Conservation (phyloP, 2,329 filamentous ascomycete genomes). For the Calonectria naviculata region DNA sequence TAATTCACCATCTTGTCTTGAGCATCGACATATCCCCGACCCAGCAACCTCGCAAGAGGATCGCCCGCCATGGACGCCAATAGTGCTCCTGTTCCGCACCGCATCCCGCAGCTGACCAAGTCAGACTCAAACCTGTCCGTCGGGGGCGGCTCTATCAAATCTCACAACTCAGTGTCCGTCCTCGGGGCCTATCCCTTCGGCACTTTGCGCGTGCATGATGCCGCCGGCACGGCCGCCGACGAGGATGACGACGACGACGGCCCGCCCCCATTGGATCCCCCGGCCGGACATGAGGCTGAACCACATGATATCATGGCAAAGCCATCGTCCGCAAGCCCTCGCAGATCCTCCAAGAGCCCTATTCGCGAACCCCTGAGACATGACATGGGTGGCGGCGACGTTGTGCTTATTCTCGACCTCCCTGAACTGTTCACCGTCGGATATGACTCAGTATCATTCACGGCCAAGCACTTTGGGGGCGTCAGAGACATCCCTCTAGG, state of each 20-base stretch:
- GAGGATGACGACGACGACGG: constrained; percentile 38
- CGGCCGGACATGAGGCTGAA: not conserved
- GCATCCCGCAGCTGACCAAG: constrained; percentile 45
- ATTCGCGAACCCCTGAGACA: constrained; percentile 36
- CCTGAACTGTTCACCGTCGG: constrained; percentile 64
- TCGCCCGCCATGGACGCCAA: constrained; percentile 38
- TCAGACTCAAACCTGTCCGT: constrained; percentile 46
- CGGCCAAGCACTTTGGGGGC: constrained; percentile 60
- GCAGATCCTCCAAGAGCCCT: constrained; percentile 16
- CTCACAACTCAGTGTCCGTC: constrained; percentile 50
- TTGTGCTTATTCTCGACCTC: constrained; percentile 63
- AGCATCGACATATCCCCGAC: not conserved
- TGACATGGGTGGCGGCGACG: constrained; percentile 56
- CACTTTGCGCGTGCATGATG: constrained; percentile 52
- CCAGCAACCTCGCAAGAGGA: not conserved
- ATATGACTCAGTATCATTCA: constrained; percentile 63
- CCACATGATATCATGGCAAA: not conserved
- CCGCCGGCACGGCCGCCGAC: constrained; percentile 20
- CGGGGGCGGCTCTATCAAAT: constrained; percentile 44
- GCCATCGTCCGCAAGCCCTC: not conserved
- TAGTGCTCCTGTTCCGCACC: constrained; percentile 20
- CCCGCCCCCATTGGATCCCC: constrained; percentile 46
- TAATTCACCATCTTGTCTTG: not conserved
- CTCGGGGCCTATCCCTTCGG: constrained; percentile 56
- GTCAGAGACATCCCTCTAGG: constrained; percentile 66